Percentiles rank a stretch among this genome's conserved stretches.
phyloP scores from a whole-genome alignment of 306 rosid species.

The Malus orientalis region DNA sequence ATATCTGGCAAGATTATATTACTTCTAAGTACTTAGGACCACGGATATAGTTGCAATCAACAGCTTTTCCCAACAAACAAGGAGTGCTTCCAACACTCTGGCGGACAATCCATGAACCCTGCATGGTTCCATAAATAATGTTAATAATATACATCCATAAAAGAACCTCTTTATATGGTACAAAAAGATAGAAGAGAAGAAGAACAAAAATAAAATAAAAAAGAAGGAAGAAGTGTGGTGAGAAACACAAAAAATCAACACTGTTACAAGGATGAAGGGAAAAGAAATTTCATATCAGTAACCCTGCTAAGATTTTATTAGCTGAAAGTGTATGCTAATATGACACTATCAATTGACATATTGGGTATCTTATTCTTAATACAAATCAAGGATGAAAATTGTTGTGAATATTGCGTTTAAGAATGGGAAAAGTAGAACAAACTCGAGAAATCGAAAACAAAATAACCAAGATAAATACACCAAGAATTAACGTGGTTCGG shows the following conservation, averaged over 20 bases:
- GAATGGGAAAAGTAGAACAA: too few species aligned
- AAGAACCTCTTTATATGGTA: not conserved
- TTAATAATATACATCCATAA: conserved; percentile 5
- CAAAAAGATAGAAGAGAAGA: not conserved
- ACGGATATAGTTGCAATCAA: conserved; percentile 91
- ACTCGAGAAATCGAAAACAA: too few species aligned
- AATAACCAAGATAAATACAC: too few species aligned
- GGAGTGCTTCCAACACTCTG: conserved; percentile 99
- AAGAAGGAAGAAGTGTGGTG: not conserved
- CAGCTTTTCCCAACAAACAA: conserved; percentile 96
- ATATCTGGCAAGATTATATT: conserved; percentile 1
- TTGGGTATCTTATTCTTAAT: not conserved
- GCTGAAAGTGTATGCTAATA: not conserved
- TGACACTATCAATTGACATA: not conserved
- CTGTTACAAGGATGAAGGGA: not conserved
- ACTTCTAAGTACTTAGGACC: conserved; percentile 91
- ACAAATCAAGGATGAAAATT: not conserved
- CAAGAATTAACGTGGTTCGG: too few species aligned
- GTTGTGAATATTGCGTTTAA: too few species aligned
- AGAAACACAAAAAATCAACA: not conserved
- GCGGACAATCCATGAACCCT: conserved; percentile 99
- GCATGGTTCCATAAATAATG: conserved; percentile 30
- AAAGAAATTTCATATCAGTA: not conserved
- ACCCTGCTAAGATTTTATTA: not conserved
- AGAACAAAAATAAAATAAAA: not conserved